Percentiles rank a stretch among this genome's conserved stretches.
Conservation (phyloP, 805 yeast species). For the Wickerhamiella shivajii region DNA sequence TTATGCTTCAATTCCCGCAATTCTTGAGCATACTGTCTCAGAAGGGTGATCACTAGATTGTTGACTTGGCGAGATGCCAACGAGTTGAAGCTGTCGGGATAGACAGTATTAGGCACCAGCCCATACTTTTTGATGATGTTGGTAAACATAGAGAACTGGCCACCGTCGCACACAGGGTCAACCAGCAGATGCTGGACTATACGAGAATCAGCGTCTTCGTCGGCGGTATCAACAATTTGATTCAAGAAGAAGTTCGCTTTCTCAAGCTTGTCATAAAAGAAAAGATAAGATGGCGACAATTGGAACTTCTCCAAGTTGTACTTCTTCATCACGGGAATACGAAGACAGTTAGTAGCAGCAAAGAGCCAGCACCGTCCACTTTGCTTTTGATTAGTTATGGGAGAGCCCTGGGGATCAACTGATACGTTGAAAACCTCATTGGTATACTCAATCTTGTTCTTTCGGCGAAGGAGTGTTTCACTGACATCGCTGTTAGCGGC, state of each 20-base stretch:
- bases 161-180: conserved; percentile 70
- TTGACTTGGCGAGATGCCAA: conserved; percentile 41
- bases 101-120: conserved; percentile 55
- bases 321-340: conserved; percentile 46
- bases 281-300: conserved; percentile 63
- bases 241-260: conserved; percentile 70
- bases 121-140: conserved; percentile 72
- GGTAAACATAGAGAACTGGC: conserved; percentile 74
- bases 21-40: conserved; percentile 64
- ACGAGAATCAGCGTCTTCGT: conserved; percentile 54
- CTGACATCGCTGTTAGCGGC: conserved; percentile 20
- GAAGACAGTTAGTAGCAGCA: conserved; percentile 63
- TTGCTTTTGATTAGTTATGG: conserved; percentile 57
- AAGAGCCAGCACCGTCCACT: conserved; percentile 86
- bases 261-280: conserved; percentile 77
- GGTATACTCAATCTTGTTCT: conserved; percentile 14
- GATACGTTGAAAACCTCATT: conserved; percentile 29
- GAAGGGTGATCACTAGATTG: conserved; percentile 46
- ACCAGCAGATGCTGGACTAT: conserved; percentile 48
- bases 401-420: conserved; percentile 39
- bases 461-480: conserved; percentile 21
- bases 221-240: conserved; percentile 54
- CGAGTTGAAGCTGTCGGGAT: conserved; percentile 52
- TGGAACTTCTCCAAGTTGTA: conserved; percentile 55
- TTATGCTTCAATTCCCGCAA: conserved; percentile 39